Conservation (phyloP, 2,329 filamentous ascomycete genomes). For the Xylaria sp. region DNA sequence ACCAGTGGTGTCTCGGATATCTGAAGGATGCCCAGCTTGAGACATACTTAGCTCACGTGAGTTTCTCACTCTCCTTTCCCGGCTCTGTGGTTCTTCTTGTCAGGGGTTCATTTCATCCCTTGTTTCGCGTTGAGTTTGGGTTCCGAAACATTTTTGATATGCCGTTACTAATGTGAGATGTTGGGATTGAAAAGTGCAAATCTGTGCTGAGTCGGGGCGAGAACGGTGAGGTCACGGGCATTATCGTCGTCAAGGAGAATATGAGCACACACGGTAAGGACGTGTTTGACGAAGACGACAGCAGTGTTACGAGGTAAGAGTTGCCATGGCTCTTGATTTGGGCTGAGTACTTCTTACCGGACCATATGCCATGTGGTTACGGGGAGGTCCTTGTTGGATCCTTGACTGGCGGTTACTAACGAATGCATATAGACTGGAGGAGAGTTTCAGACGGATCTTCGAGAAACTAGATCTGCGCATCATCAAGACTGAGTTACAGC, state of each 20-base stretch:
- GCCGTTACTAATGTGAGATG: background rate
- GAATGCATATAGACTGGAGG: slow-evolving; percentile 52
- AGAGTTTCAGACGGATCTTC: slow-evolving; percentile 67
- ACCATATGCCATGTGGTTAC: background rate
- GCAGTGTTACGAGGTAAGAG: slow-evolving; percentile 65
- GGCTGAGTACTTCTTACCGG: slow-evolving; percentile 1
- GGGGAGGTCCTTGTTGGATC: background rate
- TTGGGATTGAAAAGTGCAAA: slow-evolving; percentile 40
- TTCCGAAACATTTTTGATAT: background rate
- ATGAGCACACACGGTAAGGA: slow-evolving; percentile 54
- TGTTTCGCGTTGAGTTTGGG: background rate
- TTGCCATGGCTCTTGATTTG: slow-evolving; percentile 20
- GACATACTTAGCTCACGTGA: slow-evolving; percentile 52
- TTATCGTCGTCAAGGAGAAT: slow-evolving; percentile 80
- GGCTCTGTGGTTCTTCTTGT: background rate
- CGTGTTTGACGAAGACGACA: slow-evolving; percentile 70
- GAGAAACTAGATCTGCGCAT: slow-evolving; percentile 61
- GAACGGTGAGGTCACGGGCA: slow-evolving; percentile 34
- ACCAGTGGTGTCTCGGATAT: slow-evolving; percentile 85
- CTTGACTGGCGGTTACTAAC: slow-evolving; percentile 7
- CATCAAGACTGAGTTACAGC: slow-evolving; percentile 66
- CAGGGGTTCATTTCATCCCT: background rate
- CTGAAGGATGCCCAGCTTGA: slow-evolving; percentile 69
- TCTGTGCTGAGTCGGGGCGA: slow-evolving; percentile 33
- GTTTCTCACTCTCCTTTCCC: background rate